Evolutionary conservation across 805 yeast species (phyloP).

Genomic region (Cyberlindnera meyerae): DNA sequence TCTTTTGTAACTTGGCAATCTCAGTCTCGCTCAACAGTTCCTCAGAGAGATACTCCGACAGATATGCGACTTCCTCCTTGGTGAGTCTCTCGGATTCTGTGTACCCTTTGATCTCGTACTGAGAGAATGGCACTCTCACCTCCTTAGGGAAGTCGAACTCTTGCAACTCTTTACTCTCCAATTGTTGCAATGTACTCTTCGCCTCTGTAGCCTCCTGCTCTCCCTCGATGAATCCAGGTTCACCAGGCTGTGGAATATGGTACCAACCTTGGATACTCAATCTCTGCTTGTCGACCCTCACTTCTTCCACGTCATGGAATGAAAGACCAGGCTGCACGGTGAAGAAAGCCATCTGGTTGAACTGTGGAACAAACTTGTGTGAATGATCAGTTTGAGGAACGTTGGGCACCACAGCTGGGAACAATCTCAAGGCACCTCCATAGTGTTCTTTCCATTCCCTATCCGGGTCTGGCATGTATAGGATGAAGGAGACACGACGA

Average conservation of each 20-base stretch:
- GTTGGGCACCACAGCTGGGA: conserved; percentile 81
- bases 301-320: conserved; percentile 98
- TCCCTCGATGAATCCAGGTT: conserved; percentile 75
- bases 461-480: conserved; percentile 91
- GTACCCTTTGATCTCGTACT: conserved; percentile 33
- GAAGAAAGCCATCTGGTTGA: conserved; percentile 94
- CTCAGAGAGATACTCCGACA: conserved; percentile 53
- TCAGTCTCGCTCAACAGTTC: conserved; percentile 38
- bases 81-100: conserved; percentile 23
- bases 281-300: conserved; percentile 83
- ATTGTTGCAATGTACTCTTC: conserved; percentile 68
- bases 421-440: conserved; percentile 89
- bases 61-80: conserved; percentile 42
- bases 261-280: conserved; percentile 98
- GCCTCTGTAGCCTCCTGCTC: conserved; percentile 79
- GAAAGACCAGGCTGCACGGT: conserved; percentile 94
- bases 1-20: conserved; percentile 39
- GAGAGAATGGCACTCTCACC: conserved; percentile 38
- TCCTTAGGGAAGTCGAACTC: conserved; percentile 81
- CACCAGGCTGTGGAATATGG: conserved; percentile 93
- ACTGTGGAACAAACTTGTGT: conserved; percentile 77
- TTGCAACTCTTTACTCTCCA: conserved; percentile 70
- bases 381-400: conserved; percentile 80
- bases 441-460: conserved; percentile 83
- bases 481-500: conserved; percentile 84